Evolutionary conservation across 306 rosid species (phyloP).

Genomic region (Urtica urens): DNA sequence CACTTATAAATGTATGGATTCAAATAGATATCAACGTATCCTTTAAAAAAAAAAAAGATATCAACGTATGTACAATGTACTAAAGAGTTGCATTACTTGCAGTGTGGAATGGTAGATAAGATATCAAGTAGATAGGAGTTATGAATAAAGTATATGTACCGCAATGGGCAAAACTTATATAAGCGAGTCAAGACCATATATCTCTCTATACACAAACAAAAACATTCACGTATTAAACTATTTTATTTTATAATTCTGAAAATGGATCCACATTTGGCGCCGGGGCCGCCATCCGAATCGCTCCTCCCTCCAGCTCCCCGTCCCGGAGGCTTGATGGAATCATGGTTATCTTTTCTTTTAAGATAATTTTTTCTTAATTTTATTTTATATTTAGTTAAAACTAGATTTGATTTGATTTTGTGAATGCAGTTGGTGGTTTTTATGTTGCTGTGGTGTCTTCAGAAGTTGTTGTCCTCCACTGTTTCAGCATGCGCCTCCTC

Average conservation of each 20-base stretch:
- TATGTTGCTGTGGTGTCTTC: conserved; percentile 65
- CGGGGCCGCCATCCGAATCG: conserved; percentile 28
- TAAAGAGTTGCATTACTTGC: no score
- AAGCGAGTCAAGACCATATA: neutral
- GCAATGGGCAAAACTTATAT: no score
- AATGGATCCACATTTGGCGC: conserved; percentile 45
- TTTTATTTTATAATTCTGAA: neutral
- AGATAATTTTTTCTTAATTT: neutral
- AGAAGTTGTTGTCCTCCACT: conserved; percentile 65
- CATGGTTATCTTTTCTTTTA: conserved; percentile 28
- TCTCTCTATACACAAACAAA: neutral
- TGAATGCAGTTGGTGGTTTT: conserved; percentile 54
- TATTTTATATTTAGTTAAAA: neutral
- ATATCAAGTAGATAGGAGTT: no score
- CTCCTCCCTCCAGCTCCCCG: conserved; percentile 33
- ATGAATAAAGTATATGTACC: no score
- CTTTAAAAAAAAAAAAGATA: no score
- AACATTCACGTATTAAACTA: neutral
- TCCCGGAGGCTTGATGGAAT: conserved; percentile 35
- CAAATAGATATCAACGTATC: no score
- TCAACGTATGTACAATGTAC: no score
- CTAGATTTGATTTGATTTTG: neutral
- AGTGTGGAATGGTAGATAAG: no score
- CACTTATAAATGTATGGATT: no score
- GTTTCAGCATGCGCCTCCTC: conserved; percentile 53